These are phyloP conservation scores for Capsicum chinense DNA, from an alignment of 257 asterid species.

Conservation along the genomic window DNA sequence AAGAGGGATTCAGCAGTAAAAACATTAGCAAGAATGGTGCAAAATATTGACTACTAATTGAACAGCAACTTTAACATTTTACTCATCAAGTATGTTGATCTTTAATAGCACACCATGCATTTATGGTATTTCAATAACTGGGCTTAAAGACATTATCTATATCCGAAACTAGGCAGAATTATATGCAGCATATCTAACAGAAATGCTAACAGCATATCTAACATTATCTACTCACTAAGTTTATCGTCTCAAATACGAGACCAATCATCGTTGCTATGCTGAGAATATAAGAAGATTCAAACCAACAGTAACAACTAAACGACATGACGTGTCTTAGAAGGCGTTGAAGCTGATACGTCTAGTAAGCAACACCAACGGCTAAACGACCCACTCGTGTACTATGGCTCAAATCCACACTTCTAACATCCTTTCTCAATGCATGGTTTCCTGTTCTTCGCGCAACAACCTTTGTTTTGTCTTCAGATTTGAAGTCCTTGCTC, in stretches of 20 bases:
- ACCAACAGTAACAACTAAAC: too few relatives aligned
- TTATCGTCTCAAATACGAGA: background rate
- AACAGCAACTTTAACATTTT: constrained; percentile 3
- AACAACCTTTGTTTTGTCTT: constrained; percentile 40
- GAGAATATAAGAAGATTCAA: background rate
- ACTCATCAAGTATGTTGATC: background rate
- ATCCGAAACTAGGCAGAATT: constrained; percentile 21
- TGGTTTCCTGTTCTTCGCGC: constrained; percentile 31
- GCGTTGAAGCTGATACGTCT: constrained; percentile 8
- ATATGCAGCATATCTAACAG: constrained; percentile 21
- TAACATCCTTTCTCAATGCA: constrained; percentile 35
- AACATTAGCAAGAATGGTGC: background rate
- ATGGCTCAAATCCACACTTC: constrained; percentile 31
- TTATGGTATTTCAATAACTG: constrained; percentile 25
- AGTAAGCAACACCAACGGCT: constrained; percentile 47
- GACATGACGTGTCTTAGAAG: background rate
- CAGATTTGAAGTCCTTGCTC: constrained; percentile 36
- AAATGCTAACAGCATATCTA: background rate
- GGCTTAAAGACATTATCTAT: background rate
- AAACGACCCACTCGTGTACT: constrained; percentile 42
- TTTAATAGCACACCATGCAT: constrained; percentile 22
- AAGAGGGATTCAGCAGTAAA: background rate
- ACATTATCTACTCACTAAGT: constrained; percentile 18
- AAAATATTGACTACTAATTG: background rate
- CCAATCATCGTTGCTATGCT: background rate